These are phyloP conservation scores for Agrocybe pediades DNA, from an alignment of 768 basidiomycete species.

Conservation along the genomic window DNA sequence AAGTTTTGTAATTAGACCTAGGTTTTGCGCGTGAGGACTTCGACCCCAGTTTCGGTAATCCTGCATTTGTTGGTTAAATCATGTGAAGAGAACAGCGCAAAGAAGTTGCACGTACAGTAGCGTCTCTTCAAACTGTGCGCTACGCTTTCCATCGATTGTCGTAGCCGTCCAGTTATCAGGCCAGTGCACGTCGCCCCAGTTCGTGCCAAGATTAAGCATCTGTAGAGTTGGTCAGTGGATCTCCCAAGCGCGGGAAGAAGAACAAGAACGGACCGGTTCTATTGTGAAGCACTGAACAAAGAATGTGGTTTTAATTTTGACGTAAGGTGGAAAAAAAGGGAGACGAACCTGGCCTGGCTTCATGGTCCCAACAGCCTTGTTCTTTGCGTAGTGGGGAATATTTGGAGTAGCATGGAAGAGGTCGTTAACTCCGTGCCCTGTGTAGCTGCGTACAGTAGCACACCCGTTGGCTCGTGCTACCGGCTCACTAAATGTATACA, in stretches of 20 bases:
- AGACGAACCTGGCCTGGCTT: slow-evolving; percentile 84
- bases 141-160: slow-evolving; percentile 86
- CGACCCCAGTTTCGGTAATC: slow-evolving; percentile 89
- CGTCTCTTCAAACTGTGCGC: slow-evolving; percentile 98
- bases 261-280: slow-evolving; percentile 11
- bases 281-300: slow-evolving; percentile 11
- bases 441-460: slow-evolving; percentile 89
- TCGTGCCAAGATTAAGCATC: slow-evolving; percentile 91
- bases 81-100: neutral
- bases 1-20: neutral
- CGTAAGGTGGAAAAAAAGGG: neutral
- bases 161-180: slow-evolving; percentile 97
- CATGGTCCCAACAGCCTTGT: slow-evolving; percentile 92
- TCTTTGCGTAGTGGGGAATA: slow-evolving; percentile 93
- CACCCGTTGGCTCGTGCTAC: slow-evolving; percentile 83
- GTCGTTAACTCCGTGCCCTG: slow-evolving; percentile 88
- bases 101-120: slow-evolving; percentile 67
- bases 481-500: slow-evolving; percentile 55
- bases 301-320: neutral
- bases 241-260: slow-evolving; percentile 56
- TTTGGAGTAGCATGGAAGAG: slow-evolving; percentile 87
- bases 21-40: slow-evolving; percentile 67
- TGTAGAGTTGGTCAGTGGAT: slow-evolving; percentile 31
- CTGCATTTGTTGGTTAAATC: slow-evolving; percentile 40
- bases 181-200: slow-evolving; percentile 83